Conservation (phyloP, 2,329 filamentous ascomycete species). For the Cladorrhinum sp. region DNA sequence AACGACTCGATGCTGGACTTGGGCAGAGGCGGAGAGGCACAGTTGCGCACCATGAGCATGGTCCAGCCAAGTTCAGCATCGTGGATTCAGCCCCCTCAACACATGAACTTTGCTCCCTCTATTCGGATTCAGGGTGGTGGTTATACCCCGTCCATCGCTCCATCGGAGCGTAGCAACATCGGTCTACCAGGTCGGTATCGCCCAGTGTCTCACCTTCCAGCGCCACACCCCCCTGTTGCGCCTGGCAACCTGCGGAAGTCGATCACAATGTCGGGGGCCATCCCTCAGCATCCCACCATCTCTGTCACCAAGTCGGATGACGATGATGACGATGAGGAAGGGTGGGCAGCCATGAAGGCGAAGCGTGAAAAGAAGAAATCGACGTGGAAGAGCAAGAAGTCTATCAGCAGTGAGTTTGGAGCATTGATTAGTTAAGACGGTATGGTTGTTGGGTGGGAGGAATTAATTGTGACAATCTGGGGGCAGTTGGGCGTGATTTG, state of each 20-base stretch:
- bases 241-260: slow-evolving; percentile 36
- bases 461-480: neutral
- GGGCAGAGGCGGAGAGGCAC: slow-evolving; percentile 40
- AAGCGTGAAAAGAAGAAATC: slow-evolving; percentile 67
- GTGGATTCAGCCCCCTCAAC: slow-evolving; percentile 49
- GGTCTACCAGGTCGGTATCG: slow-evolving; percentile 87
- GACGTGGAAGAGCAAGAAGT: slow-evolving; percentile 63
- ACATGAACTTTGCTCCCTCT: slow-evolving; percentile 48
- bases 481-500: neutral
- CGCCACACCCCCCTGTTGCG: slow-evolving; percentile 26
- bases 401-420: slow-evolving; percentile 45
- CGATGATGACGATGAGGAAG: slow-evolving; percentile 65
- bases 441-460: slow-evolving; percentile 6
- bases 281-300: slow-evolving; percentile 35
- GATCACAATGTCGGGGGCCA: slow-evolving; percentile 44
- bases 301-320: slow-evolving; percentile 53
- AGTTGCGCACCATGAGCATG: slow-evolving; percentile 77
- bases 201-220: slow-evolving; percentile 69
- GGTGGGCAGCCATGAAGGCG: slow-evolving; percentile 68
- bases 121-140: slow-evolving; percentile 50
- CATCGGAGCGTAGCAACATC: slow-evolving; percentile 91
- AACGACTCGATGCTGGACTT: slow-evolving; percentile 45
- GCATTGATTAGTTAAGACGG: slow-evolving; percentile 42
- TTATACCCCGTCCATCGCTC: slow-evolving; percentile 89
- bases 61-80: slow-evolving; percentile 65